Conservation (phyloP, 2,329 filamentous ascomycete genomes). For the Ilyonectria robusta region DNA sequence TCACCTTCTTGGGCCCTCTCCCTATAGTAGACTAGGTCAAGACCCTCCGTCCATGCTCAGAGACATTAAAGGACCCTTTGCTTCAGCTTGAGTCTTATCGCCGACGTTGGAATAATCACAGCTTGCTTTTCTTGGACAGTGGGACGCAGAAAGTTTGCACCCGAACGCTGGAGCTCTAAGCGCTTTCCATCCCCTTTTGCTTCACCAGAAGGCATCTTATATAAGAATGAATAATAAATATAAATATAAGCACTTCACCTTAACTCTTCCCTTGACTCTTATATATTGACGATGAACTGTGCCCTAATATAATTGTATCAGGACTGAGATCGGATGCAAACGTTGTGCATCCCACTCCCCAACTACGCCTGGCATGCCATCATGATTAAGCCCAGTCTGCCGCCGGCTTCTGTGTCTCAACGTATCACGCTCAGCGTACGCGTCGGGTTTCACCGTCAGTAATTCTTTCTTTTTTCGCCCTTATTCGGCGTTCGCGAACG, state of each 20-base stretch:
- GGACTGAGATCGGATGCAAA: too few species aligned
- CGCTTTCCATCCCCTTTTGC: too few species aligned
- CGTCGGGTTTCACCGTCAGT: slow-evolving; percentile 1
- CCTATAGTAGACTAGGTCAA: background rate
- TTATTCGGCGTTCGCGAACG: background rate
- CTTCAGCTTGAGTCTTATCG: background rate
- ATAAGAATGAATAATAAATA: too few species aligned
- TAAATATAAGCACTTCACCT: too few species aligned
- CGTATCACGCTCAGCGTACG: background rate
- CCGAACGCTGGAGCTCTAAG: too few species aligned
- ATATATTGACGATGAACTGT: too few species aligned
- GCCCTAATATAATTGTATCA: too few species aligned
- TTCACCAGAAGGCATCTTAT: too few species aligned
- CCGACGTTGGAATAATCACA: background rate
- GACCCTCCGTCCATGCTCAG: background rate
- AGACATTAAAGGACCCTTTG: background rate
- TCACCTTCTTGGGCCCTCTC: background rate
- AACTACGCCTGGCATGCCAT: background rate
- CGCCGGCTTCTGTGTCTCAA: background rate
- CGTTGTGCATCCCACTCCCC: too few species aligned
- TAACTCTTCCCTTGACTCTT: too few species aligned
- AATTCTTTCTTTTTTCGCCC: background rate
- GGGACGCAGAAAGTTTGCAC: too few species aligned
- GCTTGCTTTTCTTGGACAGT: background rate
- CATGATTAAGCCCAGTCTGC: background rate